These are phyloP conservation scores for Martiniozyma abietophila DNA, from an alignment of 805 yeast genomes.

Conservation along the genomic window DNA sequence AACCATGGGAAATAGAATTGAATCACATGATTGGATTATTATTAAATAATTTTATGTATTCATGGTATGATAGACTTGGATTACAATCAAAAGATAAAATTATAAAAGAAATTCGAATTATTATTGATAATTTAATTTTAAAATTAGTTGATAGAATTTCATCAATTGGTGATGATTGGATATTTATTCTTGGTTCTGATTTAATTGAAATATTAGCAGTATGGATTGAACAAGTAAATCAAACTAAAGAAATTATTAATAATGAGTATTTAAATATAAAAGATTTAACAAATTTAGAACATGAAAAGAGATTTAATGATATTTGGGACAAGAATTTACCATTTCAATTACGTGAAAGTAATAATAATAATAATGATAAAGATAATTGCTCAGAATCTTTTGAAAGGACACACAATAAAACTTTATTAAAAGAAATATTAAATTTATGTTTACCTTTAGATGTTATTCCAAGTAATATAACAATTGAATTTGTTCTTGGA, in stretches of 20 bases:
- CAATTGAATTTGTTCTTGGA: constrained; percentile 30
- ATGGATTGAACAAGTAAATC: no score
- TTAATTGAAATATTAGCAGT: constrained; percentile 1
- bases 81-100: constrained; percentile 32
- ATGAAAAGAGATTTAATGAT: background rate
- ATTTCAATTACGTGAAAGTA: background rate
- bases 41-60: constrained; percentile 37
- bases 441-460: constrained; percentile 32
- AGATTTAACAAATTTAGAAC: background rate
- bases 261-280: constrained; percentile 2
- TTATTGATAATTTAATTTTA: constrained; percentile 32
- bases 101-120: constrained; percentile 29
- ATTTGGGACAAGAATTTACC: background rate
- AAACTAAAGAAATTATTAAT: no score
- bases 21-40: constrained; percentile 39
- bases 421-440: constrained; percentile 29
- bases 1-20: constrained; percentile 33
- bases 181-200: constrained; percentile 5
- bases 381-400: background rate
- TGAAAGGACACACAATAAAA: constrained; percentile 9
- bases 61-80: constrained; percentile 34
- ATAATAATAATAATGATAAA: constrained; percentile 5
- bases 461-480: constrained; percentile 31
- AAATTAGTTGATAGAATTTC: constrained; percentile 28
- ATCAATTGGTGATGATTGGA: constrained; percentile 4